These are phyloP conservation scores for Ustilago nuda DNA, from an alignment of 1,284 basidiomycete genomes.

Conservation along the genomic window DNA sequence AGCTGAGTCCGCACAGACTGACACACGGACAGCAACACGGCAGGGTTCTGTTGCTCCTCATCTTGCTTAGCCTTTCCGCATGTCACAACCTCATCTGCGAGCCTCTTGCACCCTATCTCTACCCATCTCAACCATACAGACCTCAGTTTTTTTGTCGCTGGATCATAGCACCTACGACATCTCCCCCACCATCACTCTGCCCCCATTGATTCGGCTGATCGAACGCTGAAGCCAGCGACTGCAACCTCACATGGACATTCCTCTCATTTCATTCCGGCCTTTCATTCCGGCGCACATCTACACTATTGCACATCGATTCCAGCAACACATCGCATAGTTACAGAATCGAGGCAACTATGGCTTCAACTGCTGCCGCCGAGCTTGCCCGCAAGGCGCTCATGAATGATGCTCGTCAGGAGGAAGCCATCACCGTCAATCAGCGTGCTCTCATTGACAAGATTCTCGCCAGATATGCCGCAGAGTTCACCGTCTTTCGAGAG, in stretches of 20 bases:
- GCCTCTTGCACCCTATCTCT: background rate
- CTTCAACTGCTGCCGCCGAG: constrained; percentile 37
- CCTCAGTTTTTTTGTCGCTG: too few relatives aligned
- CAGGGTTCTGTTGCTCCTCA: constrained; percentile 8
- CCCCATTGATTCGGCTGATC: too few relatives aligned
- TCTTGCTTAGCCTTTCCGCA: background rate
- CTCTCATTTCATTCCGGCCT: background rate
- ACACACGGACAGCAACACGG: background rate
- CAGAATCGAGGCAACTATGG: constrained; percentile 7
- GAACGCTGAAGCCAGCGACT: too few relatives aligned
- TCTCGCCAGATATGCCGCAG: constrained; percentile 91
- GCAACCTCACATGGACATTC: background rate
- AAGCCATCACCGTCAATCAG: constrained; percentile 93
- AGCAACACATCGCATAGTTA: too few relatives aligned
- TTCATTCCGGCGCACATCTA: too few relatives aligned
- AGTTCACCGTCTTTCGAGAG: constrained; percentile 84
- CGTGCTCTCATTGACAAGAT: constrained; percentile 74
- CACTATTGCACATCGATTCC: background rate
- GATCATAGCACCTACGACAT: too few relatives aligned
- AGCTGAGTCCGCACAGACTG: constrained; percentile 1
- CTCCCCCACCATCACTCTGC: too few relatives aligned
- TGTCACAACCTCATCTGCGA: background rate
- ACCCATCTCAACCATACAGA: background rate
- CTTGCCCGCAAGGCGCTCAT: constrained; percentile 55
- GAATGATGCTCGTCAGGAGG: constrained; percentile 68